Evolutionary conservation across 1,284 basidiomycete species (phyloP), one percentile per base, ranked within the genome.

Genomic region (Meripilus lineatus): DNA sequence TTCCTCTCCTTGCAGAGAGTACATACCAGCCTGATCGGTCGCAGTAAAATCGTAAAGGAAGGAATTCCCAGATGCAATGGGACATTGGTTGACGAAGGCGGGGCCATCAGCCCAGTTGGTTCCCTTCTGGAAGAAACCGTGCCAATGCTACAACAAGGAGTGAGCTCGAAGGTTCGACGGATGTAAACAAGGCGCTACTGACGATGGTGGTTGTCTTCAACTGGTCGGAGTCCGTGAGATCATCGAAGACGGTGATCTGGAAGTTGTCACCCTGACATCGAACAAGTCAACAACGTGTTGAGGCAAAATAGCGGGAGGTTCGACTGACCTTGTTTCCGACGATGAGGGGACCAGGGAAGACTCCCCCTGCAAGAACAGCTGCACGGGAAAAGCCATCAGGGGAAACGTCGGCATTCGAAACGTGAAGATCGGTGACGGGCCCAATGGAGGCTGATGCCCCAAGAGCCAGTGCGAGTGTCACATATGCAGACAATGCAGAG

Each of bases 11-110:
- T n/a, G 4, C n/a, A 4, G 7, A 40, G 11, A 45, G 28, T 17
- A 49, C 39, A 13, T 56, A 36, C 63, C 66, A n/a, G 64, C 59
- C 39, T 62, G 64, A 18, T 53, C 53, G 21, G 56, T 55, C 11
- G 55, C 54, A 14, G 37, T 50, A 46, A 67, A 58, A 23, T 62
- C 50, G 41, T 67, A 78, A n/a, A 67, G 64, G 62, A 74, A 78
- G 8, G 61, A 62, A 13, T 61, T 47, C 1, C 63, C 61, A 0
- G 73, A 62, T 6, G 67, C 62, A 45, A 79, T 75, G 2, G 73
- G 72, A 50, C 77, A 79, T 51, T 75, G 72, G 20, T 61, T 69
- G 15, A 74, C 64, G 32, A 62, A 61, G 5, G 63, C 53, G 3
- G 53, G 44, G 4, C 64, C 63, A 35, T 66, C 64, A 7, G 58